Evolutionary conservation across 2,329 filamentous ascomycete genomes (phyloP), one percentile per base, ranked within the genome.

Genomic region (Xylariaceae sp.): DNA sequence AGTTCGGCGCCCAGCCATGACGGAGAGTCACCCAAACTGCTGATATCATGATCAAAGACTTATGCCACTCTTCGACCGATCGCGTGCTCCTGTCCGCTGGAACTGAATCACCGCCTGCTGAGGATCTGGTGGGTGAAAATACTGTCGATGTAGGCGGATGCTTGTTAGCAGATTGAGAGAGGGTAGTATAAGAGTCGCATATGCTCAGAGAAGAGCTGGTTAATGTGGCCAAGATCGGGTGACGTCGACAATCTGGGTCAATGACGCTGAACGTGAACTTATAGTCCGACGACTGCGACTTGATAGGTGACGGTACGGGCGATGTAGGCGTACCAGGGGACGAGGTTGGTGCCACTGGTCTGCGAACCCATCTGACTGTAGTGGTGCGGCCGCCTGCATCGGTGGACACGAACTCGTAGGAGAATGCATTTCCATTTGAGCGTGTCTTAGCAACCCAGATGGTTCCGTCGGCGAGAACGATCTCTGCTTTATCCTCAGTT

Each of bases 191-290:
- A 2, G 74, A 75, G 56, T 91, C 84, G 52, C 83, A 80, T 42
- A 92, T 79, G 44, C 89, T 83, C 30, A 92, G 77, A 11, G 76
- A 80, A 5, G 75, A 74, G 11, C 76, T 76, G 3, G 80, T 84
- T 40, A 92, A 73, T 2, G 77, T 81, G 1, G 86, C 88, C 69
- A 91, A 78, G 60, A 91, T 81, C 5, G 89, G 87, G 62, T 92
- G 88, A 11, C 85, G 81, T 32, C 86, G 76, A 9, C 79, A 81
- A 42, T 78, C 77, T 0, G 86, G 81, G 58, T 87, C 81, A 59
- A 92, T 83, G 54, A 89, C 81, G 69, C 86, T 90, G 64, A 92
- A 92, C 9, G 82, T 89, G 71, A 85, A 91, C 62, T 81, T 83
- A 49, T 69, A 71, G 42, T 81, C 78, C 1, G 62, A 53, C 2